Evolutionary conservation across 129 eudicot species (phyloP), one percentile per base, ranked within the genome.

Genomic region (Lonicera japonica): DNA sequence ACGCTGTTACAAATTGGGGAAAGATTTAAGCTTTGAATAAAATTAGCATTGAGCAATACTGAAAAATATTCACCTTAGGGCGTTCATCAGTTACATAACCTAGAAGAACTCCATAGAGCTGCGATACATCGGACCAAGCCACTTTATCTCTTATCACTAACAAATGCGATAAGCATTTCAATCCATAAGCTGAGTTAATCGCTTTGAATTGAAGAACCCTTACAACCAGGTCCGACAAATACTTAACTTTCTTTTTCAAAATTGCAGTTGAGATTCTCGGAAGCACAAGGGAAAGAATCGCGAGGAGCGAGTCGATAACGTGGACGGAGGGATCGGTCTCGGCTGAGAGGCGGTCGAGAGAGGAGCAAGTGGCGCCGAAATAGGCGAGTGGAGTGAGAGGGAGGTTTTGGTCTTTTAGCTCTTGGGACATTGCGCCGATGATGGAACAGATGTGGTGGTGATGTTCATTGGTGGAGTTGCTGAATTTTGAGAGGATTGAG

Each of bases 361-460:
- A 94, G 48, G 92, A 64, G 29, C 70, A 73, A 10, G 95, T 77
- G 77, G 96, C 91, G 56, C 86, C 89, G 68, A 94, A 85, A 80
- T 88, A 94, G 24, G 99, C 69, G 34, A 88, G 18, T 22, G 89
- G 81, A 10, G 86, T 73, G 19, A 88, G 87, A 40, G 92, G 80
- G 21, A 75, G 80, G 59, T 73, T 70, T 4, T 75, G 83, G 69
- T 94, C 96, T 40, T 52, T 83, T 11, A 94, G 83, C 36, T 65
- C 74, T 68, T 94, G 96, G 0, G 95, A 65, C 47, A 85, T 85
- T 70, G 85, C 87, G 45, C 86, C 95, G 16, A 88, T 70, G 57
- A 78, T 72, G 34, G 87, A 57, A 71, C 97, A 90, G 50, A 90
- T 56, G 69, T 86, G 92, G 56, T 66, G 84, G 80, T 90, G 95